Evolutionary conservation across 805 yeast genomes (phyloP), one percentile per base, ranked within the genome.

Genomic region (Starmerella ratchasimensis): DNA sequence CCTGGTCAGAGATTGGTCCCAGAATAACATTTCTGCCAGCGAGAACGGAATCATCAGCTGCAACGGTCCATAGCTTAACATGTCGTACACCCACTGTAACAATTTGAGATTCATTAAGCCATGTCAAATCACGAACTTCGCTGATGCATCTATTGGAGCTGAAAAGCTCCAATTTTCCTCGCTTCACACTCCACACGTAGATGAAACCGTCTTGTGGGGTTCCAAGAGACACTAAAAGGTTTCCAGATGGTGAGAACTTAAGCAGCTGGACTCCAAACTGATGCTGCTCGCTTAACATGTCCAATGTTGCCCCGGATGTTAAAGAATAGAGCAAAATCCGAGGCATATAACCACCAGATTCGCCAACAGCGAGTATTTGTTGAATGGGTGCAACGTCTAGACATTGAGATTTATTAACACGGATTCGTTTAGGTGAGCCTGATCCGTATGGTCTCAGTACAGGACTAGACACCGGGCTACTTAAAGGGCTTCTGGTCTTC

Each of bases 181-280:
- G 52, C 7, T 36, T 30, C 11, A 68, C 50, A 33, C 55, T 62
- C 86, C 88, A 79, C 7, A 80, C 55, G 46, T 72, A 69, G 10
- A 79, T 50, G 40, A 65, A 75, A 1, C 86, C 83, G 52, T 79
- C 90, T 46, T 73, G 75, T 3, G 73, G 60, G n/a, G 70, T 58
- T 0, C 88, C 88, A 33, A 77, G 55, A 8, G 82, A 73, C 24
- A 77, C 69, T 24, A 79, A 55, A 38, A 53, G 61, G 28, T 56
- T 60, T 36, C 77, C 74, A 43, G 74, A 71, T 0, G 74, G 72
- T 0, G 80, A 70, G 51, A 79, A 79, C 16, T 60, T 56, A 14
- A 79, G 47, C 6, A 62, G 58, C 26, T 67, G 61, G 14, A 79
- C 63, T 0, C 86, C 88, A 55, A 73, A 79, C 10, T 68, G 62